Percentiles rank a stretch among this genome's conserved stretches.
Conservation (phyloP, 345 rosid species). For the Lagerstroemia speciosa region DNA sequence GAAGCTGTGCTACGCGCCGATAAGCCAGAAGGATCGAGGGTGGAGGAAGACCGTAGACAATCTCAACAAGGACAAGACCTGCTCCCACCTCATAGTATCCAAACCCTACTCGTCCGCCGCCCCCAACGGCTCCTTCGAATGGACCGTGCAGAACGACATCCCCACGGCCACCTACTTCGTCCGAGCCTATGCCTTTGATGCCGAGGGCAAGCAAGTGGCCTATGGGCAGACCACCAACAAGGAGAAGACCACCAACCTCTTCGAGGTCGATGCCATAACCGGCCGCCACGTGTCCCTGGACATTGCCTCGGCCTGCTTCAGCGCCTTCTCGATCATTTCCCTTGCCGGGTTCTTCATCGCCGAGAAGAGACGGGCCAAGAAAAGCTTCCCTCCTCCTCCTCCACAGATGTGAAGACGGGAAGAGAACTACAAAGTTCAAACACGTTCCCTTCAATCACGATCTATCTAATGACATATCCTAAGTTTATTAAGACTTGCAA, state of each 20-base stretch:
- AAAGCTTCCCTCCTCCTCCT: constrained; percentile 4
- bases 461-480: too few species aligned
- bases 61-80: constrained; percentile 54
- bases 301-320: constrained; percentile 50
- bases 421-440: not conserved
- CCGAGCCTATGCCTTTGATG: constrained; percentile 50
- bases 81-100: constrained; percentile 34
- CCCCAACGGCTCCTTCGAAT: constrained; percentile 25
- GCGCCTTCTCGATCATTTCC: constrained; percentile 51
- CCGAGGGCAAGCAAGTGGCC: constrained; percentile 24
- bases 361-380: constrained; percentile 48
- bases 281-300: constrained; percentile 51
- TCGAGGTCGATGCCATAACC: constrained; percentile 32
- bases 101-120: constrained; percentile 26
- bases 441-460: not conserved
- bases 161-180: constrained; percentile 62
- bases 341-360: constrained; percentile 37
- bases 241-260: constrained; percentile 30
- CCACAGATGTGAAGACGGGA: not conserved
- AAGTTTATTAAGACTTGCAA: not conserved
- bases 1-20: constrained; percentile 58
- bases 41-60: constrained; percentile 61
- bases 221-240: constrained; percentile 49
- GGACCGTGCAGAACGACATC: constrained; percentile 39
- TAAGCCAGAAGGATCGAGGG: constrained; percentile 65